Base-by-base conservation (phyloP, 1,284 basidiomycete species). In the Ustilago esculenta region DNA sequence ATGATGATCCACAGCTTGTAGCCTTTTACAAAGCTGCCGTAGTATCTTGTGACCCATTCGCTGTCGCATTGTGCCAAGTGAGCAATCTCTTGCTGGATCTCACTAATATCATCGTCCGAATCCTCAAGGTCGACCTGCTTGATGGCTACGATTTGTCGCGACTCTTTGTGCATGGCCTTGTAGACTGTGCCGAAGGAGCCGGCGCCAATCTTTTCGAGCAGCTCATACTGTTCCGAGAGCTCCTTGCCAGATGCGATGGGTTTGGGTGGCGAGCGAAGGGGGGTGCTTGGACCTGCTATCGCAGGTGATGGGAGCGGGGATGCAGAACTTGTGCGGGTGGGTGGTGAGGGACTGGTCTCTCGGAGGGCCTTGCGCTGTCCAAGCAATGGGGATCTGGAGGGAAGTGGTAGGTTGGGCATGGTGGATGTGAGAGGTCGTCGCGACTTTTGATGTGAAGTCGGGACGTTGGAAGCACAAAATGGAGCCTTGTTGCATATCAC, bases 1-100 rank as follows among this genome's bases (percentile, higher is more conserved):
- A 98, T 98, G 78, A 99, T 87, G 80, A 99, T 98, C 96, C 96
- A 98, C 17, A 99, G 86, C 82, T 97, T 96, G 86, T 95, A 98
- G 14, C 92, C 89, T 69, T 92, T 90, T 61, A 99, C 92, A 82
- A 98, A 98, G 52, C 92, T 94, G 46, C 93, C 95, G 77, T 96
- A 98, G 83, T 98, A 98, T 42, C 90, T 87, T 32, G 95, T 98
- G 54, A 98, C 92, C 82, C 92, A 92, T 83, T 94, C 91, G 9
- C 94, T 96, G 81, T 94, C 92, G 84, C 93, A 96, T 76, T 93
- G 92, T 0, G 94, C 92, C 27, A 98, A 86, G 82, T 92, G 95
- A 12, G 92, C 90, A 72, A 98, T 98, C 84, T 98, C 95, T 81
- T 94, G 92, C 81, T 98, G 96, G 51, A 98, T 98, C 53, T 81